These are phyloP conservation scores for Talaromyces adpressus DNA, from an alignment of 495 filamentous ascomycete genomes.

Conservation along the genomic window DNA sequence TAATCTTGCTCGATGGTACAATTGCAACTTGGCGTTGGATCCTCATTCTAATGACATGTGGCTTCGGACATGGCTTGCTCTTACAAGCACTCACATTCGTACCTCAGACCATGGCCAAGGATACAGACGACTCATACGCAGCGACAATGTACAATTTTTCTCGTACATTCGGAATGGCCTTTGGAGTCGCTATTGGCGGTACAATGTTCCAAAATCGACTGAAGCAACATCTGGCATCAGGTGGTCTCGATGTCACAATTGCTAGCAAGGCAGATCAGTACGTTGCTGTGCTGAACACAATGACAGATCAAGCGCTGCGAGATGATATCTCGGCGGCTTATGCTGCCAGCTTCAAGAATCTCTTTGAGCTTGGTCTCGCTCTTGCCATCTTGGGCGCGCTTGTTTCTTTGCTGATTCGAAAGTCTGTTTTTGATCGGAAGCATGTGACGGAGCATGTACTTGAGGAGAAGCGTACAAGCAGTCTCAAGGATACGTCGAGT, in stretches of 20 bases:
- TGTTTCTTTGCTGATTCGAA: background rate
- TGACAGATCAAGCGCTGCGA: background rate
- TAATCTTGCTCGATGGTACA: conserved; percentile 34
- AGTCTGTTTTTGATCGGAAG: background rate
- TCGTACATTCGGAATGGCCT: conserved; percentile 47
- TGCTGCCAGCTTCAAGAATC: background rate
- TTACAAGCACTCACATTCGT: conserved; percentile 44
- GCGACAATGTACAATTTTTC: conserved; percentile 54
- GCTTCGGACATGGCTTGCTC: conserved; percentile 46
- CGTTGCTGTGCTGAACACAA: background rate
- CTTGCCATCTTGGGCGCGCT: background rate
- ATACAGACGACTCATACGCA: conserved; percentile 42
- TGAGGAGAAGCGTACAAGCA: background rate
- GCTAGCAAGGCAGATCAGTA: background rate
- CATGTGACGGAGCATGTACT: background rate
- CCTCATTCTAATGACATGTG: conserved; percentile 41
- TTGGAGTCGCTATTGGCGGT: conserved; percentile 54
- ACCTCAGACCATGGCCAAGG: conserved; percentile 42
- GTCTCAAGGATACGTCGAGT: background rate
- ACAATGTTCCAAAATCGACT: conserved; percentile 50
- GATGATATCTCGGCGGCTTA: background rate
- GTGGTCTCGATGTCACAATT: background rate
- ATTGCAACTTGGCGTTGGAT: conserved; percentile 42
- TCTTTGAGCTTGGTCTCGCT: background rate
- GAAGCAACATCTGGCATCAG: background rate